Evolutionary conservation across 2,329 filamentous ascomycete genomes (phyloP).

Genomic region (Didymosphaeria variabile): DNA sequence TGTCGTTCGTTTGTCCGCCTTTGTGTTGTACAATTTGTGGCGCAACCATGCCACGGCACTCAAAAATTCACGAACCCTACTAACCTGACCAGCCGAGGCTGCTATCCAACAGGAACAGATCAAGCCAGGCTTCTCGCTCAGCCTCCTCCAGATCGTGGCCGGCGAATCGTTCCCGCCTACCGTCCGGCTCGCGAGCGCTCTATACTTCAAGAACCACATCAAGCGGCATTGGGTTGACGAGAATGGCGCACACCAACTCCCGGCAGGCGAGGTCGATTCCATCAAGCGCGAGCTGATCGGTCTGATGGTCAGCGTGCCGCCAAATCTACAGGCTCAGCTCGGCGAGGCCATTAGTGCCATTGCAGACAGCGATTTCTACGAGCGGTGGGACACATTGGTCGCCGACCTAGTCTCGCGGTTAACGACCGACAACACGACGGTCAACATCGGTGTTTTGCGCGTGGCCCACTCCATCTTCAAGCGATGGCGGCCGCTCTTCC

Average conservation of each 20-base stretch:
- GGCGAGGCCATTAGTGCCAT: constrained; percentile 97
- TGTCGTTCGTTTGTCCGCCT: not conserved
- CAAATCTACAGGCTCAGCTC: constrained; percentile 89
- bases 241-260: constrained; percentile 91
- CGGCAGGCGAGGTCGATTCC: constrained; percentile 79
- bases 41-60: not conserved
- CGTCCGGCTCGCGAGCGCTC: constrained; percentile 84
- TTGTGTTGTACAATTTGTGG: not conserved
- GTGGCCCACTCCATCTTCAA: constrained; percentile 98
- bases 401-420: constrained; percentile 90
- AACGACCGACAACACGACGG: constrained; percentile 78
- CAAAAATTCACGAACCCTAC: constrained; percentile 10
- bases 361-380: constrained; percentile 97
- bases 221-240: constrained; percentile 94
- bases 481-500: constrained; percentile 92
- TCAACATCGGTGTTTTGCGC: constrained; percentile 94
- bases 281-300: constrained; percentile 97
- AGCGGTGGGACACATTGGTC: constrained; percentile 94
- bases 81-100: constrained; percentile 73
- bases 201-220: constrained; percentile 99
- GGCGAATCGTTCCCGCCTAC: constrained; percentile 75
- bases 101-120: constrained; percentile 80
- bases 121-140: constrained; percentile 86
- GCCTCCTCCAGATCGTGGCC: constrained; percentile 88
- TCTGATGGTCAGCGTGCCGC: constrained; percentile 91